Percentiles rank a stretch among this genome's conserved stretches.
phyloP scores from a whole-genome alignment of 208 protist genomes.

The Trypanosoma avium region DNA sequence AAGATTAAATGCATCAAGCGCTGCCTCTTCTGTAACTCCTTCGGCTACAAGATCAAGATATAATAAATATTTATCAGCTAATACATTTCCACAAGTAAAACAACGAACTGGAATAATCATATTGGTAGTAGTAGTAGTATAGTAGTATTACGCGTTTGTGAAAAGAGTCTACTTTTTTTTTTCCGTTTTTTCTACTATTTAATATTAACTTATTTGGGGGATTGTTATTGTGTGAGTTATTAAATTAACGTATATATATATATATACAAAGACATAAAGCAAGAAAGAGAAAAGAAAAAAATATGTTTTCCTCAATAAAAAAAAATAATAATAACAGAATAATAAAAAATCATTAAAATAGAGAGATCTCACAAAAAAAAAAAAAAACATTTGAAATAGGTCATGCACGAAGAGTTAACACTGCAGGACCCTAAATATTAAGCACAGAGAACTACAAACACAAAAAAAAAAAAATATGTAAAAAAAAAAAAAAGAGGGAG shows the following conservation, averaged over 20 bases:
- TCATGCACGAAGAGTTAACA: not conserved
- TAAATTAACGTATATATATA: too few species aligned
- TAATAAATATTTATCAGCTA: constrained; percentile 98
- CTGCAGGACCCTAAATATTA: too few species aligned
- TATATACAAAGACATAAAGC: too few species aligned
- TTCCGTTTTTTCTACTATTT: too few species aligned
- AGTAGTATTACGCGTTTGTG: not conserved
- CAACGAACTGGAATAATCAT: constrained; percentile 99
- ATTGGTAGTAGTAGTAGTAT: not conserved
- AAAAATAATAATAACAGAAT: constrained; percentile 1
- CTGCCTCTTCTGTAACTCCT: constrained; percentile 94
- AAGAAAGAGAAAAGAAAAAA: too few species aligned
- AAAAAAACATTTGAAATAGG: constrained; percentile 6
- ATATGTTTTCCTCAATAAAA: constrained; percentile 23
- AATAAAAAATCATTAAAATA: too few species aligned
- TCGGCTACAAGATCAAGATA: constrained; percentile 94
- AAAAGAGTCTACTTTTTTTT: constrained; percentile 5
- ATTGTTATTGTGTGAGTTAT: too few species aligned
- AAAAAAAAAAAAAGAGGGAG: constrained; percentile 4
- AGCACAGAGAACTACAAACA: too few species aligned
- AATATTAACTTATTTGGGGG: too few species aligned
- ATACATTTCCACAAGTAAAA: constrained; percentile 99
- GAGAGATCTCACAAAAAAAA: constrained; percentile 8
- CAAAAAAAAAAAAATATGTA: too few species aligned
- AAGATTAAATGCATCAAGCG: constrained; percentile 96